Conservation (phyloP, 2,329 filamentous ascomycete genomes). For the Coniochaeta pulveracea region DNA sequence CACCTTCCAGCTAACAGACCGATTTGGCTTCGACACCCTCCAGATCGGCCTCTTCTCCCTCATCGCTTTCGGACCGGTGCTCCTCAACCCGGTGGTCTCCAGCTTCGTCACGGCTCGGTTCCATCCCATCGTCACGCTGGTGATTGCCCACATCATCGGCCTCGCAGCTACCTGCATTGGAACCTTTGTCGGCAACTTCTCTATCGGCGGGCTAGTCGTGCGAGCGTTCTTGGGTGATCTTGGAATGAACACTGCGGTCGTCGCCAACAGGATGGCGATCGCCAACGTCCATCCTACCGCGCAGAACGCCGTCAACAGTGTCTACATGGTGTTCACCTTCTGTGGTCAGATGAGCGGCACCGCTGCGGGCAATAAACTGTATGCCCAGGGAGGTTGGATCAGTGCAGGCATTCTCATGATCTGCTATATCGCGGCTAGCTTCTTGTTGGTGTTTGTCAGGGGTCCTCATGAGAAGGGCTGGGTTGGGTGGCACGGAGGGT, state of each 20-base stretch:
- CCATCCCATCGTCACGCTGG: conserved; percentile 51
- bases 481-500: conserved; percentile 21
- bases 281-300: conserved; percentile 58
- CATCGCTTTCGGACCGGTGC: conserved; percentile 56
- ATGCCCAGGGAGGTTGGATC: conserved; percentile 31
- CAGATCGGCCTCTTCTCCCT: conserved; percentile 62
- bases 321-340: conserved; percentile 64
- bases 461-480: conserved; percentile 20
- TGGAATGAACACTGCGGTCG: conserved; percentile 57
- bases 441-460: conserved; percentile 16
- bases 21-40: neutral
- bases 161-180: conserved; percentile 50
- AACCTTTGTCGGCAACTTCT: conserved; percentile 51
- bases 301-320: conserved; percentile 62
- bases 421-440: conserved; percentile 16
- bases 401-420: conserved; percentile 20
- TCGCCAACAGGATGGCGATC: conserved; percentile 57
- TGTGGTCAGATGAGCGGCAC: conserved; percentile 60
- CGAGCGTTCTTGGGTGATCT: conserved; percentile 58
- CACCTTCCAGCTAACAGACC: conserved; percentile 2
- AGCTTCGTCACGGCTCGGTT: conserved; percentile 55
- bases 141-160: conserved; percentile 45
- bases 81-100: conserved; percentile 53
- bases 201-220: conserved; percentile 57
- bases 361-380: conserved; percentile 36